Conservation (phyloP, 2,329 filamentous ascomycete species). For the Hypoxylon sp. region DNA sequence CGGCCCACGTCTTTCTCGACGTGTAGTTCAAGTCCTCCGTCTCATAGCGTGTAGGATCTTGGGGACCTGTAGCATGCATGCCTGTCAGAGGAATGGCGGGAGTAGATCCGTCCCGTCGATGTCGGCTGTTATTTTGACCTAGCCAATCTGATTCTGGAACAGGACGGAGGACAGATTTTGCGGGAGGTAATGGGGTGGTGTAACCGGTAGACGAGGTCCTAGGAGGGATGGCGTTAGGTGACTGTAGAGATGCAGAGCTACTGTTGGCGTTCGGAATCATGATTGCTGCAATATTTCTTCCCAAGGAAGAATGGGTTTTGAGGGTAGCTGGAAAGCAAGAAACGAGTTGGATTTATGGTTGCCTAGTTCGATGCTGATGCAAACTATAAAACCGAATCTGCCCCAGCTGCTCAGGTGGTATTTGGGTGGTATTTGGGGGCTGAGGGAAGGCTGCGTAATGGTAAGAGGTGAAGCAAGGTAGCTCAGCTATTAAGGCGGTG, state of each 20-base stretch:
- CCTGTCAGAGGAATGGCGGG: constrained; percentile 40
- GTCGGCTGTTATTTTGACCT: constrained; percentile 50
- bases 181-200: constrained; percentile 44
- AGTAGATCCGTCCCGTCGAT: constrained; percentile 44
- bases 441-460: not conserved
- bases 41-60: constrained; percentile 62
- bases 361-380: constrained; percentile 23
- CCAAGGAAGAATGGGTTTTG: not conserved
- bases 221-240: constrained; percentile 75
- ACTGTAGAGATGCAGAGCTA: constrained; percentile 49
- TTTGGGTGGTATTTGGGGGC: constrained; percentile 4
- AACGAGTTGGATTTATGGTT: constrained; percentile 16
- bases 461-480: not conserved
- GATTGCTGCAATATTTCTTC: constrained; percentile 7
- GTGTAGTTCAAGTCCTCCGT: constrained; percentile 64
- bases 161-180: constrained; percentile 57
- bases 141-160: constrained; percentile 71
- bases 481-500: not conserved
- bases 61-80: constrained; percentile 53
- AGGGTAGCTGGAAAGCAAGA: constrained; percentile 1
- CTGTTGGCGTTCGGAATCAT: constrained; percentile 32
- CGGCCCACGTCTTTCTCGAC: constrained; percentile 67
- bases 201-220: constrained; percentile 74
- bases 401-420: constrained; percentile 2
- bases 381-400: constrained; percentile 3